A percentile compares a stretch with the other conserved stretches of the same genome.
These are phyloP conservation scores for Naganishia sp. DNA, from an alignment of 1,284 basidiomycete species.

Conservation along the genomic window DNA sequence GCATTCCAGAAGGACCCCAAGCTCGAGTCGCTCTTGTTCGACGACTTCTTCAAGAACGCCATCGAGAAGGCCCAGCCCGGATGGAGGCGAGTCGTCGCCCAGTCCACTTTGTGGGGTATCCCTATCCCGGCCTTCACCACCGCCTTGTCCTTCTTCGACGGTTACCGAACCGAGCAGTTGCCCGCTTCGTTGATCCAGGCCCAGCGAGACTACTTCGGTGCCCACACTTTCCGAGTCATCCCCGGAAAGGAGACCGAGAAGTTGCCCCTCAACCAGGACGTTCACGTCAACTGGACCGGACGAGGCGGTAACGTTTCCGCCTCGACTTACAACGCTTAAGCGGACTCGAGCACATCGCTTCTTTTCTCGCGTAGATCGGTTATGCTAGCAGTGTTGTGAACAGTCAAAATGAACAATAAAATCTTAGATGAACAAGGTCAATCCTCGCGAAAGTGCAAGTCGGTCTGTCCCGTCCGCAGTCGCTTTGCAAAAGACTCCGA, in stretches of 20 bases:
- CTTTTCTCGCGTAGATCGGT: background rate
- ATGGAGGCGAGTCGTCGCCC: conserved; percentile 96
- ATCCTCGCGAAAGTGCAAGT: no score
- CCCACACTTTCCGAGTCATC: conserved; percentile 90
- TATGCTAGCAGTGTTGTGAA: conserved; percentile 10
- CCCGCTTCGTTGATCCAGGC: conserved; percentile 95
- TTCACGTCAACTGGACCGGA: conserved; percentile 74
- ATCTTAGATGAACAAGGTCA: conserved; percentile 14
- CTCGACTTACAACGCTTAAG: conserved; percentile 84
- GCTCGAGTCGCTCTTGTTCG: conserved; percentile 91
- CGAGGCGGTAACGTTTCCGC: conserved; percentile 92
- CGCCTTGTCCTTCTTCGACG: conserved; percentile 98
- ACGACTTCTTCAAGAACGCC: conserved; percentile 97
- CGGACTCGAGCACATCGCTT: background rate
- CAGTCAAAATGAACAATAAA: conserved; percentile 10
- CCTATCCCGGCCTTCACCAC: conserved; percentile 95
- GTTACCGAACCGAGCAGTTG: conserved; percentile 82
- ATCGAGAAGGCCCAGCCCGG: conserved; percentile 94
- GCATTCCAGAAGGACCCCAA: conserved; percentile 84
- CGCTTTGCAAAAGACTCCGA: no score
- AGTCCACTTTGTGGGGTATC: conserved; percentile 96
- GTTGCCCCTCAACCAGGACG: conserved; percentile 78
- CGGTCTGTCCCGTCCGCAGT: no score
- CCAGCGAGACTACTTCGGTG: conserved; percentile 71
- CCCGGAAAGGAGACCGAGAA: conserved; percentile 83